Evolutionary conservation across 2,329 filamentous ascomycete species (phyloP), one percentile per base, ranked within the genome.

Genomic region (Trichoderma endophyticum): DNA sequence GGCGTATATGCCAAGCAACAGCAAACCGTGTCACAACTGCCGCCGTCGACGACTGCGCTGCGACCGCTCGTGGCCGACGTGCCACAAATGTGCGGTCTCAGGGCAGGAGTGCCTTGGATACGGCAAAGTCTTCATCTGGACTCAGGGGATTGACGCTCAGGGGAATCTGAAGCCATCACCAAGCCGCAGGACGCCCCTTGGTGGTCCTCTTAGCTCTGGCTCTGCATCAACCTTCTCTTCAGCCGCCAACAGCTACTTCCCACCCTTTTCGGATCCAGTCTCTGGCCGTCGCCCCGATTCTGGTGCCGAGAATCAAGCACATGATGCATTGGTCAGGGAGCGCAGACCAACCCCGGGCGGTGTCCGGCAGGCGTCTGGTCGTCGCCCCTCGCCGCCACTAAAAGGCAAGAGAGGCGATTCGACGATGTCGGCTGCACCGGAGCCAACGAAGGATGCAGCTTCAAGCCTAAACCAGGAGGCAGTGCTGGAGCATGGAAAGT

Each of bases 101-200:
- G 87, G 87, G 32, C 83, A 87, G 77, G 83, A 87, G 75, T 91
- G 89, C 81, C 85, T 89, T 73, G 89, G 89, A 51, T 91, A 91
- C 79, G 88, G 87, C 73, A 86, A 86, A 76, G 79, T 90, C 61
- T 86, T 90, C 75, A 84, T 88, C 72, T 91, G 89, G 88, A 86
- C 88, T 69, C 82, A 85, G 71, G 84, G 84, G 68, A 84, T 87
- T 71, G 85, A 86, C 60, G 81, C 84, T 59, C 81, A 84, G 12
- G 85, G 86, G 32, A 86, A 85, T 75, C 82, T 82, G 77, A 80
- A 80, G 74, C 77, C 80, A 69, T 75, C 78, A 73, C 73, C 79
- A 69, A 75, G 73, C 60, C 73, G 74, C 72, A 76, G 74, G 67
- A 60, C 73, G 56, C 32, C 72, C 48, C 62, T 70, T 51, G 67